Conservation (phyloP, 345 rosid genomes). For the Arabis alpina region DNA sequence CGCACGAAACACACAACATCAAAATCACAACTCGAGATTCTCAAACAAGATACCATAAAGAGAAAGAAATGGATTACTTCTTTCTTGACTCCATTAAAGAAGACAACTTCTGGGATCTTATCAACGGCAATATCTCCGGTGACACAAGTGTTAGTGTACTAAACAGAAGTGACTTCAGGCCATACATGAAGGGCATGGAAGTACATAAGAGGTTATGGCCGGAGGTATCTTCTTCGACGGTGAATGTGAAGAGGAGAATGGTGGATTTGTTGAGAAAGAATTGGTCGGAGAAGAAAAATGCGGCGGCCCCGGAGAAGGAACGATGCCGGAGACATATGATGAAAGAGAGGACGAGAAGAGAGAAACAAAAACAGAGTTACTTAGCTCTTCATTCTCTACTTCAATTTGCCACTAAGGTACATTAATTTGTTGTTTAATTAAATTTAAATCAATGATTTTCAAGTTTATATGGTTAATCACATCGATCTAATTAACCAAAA, state of each 20-base stretch:
- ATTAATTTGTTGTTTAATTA: neutral
- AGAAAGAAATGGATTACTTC: constrained; percentile 31
- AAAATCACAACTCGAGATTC: constrained; percentile 13
- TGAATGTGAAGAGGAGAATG: constrained; percentile 61
- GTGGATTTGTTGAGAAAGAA: constrained; percentile 50
- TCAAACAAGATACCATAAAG: neutral
- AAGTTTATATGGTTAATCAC: too few relatives aligned
- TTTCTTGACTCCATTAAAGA: constrained; percentile 32
- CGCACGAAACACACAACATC: constrained; percentile 1
- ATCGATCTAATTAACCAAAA: too few relatives aligned
- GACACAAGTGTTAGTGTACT: constrained; percentile 5
- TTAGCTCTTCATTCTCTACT: constrained; percentile 55
- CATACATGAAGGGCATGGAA: constrained; percentile 37
- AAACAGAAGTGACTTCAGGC: constrained; percentile 52
- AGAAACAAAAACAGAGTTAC: constrained; percentile 62
- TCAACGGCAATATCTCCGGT: constrained; percentile 14
- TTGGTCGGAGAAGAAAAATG: constrained; percentile 31
- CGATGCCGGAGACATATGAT: constrained; percentile 57
- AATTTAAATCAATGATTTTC: too few relatives aligned
- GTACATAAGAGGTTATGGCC: constrained; percentile 6
- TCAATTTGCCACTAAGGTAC: constrained; percentile 72
- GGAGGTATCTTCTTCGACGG: constrained; percentile 11
- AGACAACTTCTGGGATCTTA: constrained; percentile 43
- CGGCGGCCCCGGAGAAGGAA: constrained; percentile 41
- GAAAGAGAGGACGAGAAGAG: constrained; percentile 75